Evolutionary conservation across 208 protist genomes (phyloP), one percentile per base, ranked within the genome.

Genomic region (Wallacemonas sp.): DNA sequence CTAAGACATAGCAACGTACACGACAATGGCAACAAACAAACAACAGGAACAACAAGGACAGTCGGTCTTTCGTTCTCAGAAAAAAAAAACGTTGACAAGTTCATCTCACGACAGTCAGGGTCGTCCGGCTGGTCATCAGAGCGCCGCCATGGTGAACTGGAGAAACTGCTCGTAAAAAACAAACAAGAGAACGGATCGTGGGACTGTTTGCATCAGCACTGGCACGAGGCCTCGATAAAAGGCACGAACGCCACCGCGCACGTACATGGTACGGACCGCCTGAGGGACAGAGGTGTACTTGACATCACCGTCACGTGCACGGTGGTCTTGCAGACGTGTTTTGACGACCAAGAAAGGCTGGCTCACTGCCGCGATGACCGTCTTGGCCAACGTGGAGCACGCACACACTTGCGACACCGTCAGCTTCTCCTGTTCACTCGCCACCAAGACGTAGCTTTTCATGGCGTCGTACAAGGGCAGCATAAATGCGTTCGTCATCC

Each of bases 111-210:
- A n/a, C n/a, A n/a, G n/a, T n/a, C n/a, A n/a, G n/a, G n/a, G n/a
- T n/a, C n/a, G n/a, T n/a, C n/a, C n/a, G n/a, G n/a, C n/a, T n/a
- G n/a, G 32, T 59, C 34, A 21, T 21, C 1, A n/a, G 13, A 45
- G 33, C n/a, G 26, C 32, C 27, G 21, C 3, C 63, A 15, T 58
- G 19, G 41, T 36, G 2, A 80, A 2, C 21, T 65, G 72, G 17
- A 94, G 55, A 55, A 90, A 90, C 50, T 90, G 63, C 64, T 96
- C 91, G 59, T 94, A 96, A 2, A 92, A 76, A 21, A 92, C 73
- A 66, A 90, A 90, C 38, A 81, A 78, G 10, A 94, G 66, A 0
- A 85, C 77, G 0, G 81, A 85, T 2, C 91, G 83, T 12, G 91
- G 91, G 6, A 93, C 79, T 0, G 85, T 76, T 44, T 92, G 91